These are phyloP conservation scores for Gloeopeniophorella convolvens DNA, from an alignment of 768 basidiomycete genomes.

Conservation along the genomic window DNA sequence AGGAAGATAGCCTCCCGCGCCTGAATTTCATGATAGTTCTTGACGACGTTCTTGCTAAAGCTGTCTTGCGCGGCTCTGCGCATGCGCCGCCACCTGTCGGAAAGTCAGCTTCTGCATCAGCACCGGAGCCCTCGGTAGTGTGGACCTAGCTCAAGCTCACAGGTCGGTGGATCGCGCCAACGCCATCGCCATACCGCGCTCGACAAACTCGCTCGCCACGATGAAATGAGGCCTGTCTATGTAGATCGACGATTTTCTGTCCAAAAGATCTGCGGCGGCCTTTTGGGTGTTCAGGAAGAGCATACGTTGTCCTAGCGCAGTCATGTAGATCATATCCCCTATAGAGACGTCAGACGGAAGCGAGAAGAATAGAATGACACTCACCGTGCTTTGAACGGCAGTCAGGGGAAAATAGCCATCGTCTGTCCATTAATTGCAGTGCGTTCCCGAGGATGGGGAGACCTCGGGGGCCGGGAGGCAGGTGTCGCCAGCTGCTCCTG, in stretches of 20 bases:
- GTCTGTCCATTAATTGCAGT: background rate
- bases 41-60: conserved; percentile 1
- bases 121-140: no score
- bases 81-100: conserved; percentile 9
- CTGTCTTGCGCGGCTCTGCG: conserved; percentile 10
- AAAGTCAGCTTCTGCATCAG: background rate
- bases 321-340: conserved; percentile 3
- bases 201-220: no score
- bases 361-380: no score
- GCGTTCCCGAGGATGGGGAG: conserved; percentile 3
- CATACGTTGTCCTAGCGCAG: background rate
- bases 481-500: background rate
- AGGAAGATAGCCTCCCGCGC: conserved; percentile 5
- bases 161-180: no score
- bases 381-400: background rate
- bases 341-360: no score
- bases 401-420: background rate
- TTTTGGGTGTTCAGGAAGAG: background rate
- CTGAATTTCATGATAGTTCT: conserved; percentile 6
- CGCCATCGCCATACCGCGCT: no score
- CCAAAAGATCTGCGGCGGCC: no score
- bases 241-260: no score
- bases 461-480: conserved; percentile 4
- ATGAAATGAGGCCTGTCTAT: no score
- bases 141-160: no score